These are phyloP conservation scores for Dionaea muscipula DNA, from an alignment of 179 eudicot species.

Conservation along the genomic window DNA sequence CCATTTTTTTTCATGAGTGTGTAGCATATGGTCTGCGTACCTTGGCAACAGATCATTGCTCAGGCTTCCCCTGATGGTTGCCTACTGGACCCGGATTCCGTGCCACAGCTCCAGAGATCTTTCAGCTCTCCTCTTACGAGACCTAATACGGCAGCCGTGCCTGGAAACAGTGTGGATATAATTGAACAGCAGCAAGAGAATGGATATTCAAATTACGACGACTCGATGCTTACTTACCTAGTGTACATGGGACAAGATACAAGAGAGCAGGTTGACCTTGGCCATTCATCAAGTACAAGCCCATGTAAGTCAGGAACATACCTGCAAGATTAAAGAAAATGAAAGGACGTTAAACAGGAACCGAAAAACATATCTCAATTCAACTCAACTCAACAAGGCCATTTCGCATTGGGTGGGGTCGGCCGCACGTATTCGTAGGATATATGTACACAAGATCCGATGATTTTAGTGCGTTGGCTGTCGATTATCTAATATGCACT, in stretches of 20 bases:
- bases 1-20: not conserved
- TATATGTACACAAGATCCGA: no score
- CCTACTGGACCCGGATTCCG: conserved; percentile 11
- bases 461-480: no score
- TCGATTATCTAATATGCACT: no score
- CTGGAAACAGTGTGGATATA: conserved; percentile 15
- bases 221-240: no score
- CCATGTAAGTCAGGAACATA: conserved; percentile 52
- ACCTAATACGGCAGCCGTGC: conserved; percentile 37
- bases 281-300: conserved; percentile 64
- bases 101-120: conserved; percentile 42
- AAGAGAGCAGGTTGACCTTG: conserved; percentile 92
- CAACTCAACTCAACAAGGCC: no score
- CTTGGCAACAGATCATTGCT: not conserved
- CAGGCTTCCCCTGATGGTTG: conserved; percentile 18
- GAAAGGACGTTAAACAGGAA: not conserved
- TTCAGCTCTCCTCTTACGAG: conserved; percentile 46
- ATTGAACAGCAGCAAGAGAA: not conserved
- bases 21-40: not conserved
- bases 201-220: no score
- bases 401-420: no score
- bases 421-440: no score
- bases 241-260: conserved; percentile 85
- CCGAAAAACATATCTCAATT: not conserved
- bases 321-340: conserved; percentile 29